Base-by-base conservation (phyloP, 805 yeast species). In the Candida palmyrensis region DNA sequence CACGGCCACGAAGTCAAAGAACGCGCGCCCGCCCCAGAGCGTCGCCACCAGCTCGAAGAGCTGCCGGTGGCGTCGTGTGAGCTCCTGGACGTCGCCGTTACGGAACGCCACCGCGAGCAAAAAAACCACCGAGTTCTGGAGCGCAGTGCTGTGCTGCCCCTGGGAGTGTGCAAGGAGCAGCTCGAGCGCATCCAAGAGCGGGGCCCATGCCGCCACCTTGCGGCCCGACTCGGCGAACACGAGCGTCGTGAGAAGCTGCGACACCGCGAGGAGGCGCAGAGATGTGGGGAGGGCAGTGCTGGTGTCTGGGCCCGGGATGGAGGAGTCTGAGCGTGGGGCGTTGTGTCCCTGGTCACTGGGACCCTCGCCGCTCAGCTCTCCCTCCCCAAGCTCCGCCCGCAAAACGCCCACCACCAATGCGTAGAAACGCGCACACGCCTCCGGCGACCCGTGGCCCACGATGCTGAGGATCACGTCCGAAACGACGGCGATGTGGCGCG, bases 161-260 rank as follows among this genome's bases (percentile, higher is more conserved):
- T 31, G 5, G 39, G 30, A 39, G 6, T 23, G 4, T n/a, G 35
- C 29, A 4, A 30, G 17, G 3, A 50, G 36, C 27, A 45, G 47
- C 19, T 41, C 38, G 8, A 58, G 30, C 18, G 49, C 38, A 5
- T 38, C 29, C 10, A 57, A 35, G 2, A 66, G 29, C 3, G 44
- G 38, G 3, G 37, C 33, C 90, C 90, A 82, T 40, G 66, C 57
- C 1, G 65, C 47, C 3, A 81, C 68, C 46, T 78, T 80, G 39
- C 56, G 71, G 45, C 92, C 92, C 29, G 86, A 76, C 39, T 82
- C 89, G 3, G 84, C 77, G 54, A 79, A 83, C 0, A 69, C 51
- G 31, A 82, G 49, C 0, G 79, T 53, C 1, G 69, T 51, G 25
- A 79, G 43, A 2, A 78, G 34, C 41, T 68, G 71, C 3, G 59